Evolutionary conservation across 352 stramenopile genomes (phyloP), one percentile per base, ranked within the genome.

Genomic region (Pythium vanterpoolii): DNA sequence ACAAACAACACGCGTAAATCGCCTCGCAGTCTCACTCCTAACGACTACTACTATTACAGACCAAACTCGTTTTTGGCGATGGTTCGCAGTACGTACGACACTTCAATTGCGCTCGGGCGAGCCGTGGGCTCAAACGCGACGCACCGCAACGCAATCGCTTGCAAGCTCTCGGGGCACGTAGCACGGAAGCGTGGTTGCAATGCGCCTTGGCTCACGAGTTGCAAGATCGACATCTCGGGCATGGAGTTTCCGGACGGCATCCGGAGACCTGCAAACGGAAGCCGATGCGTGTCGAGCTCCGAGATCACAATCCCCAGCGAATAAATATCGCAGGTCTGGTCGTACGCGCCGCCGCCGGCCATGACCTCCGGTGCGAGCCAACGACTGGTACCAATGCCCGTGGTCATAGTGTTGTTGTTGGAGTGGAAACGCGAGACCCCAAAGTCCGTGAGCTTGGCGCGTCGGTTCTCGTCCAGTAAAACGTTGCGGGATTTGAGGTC

Each of bases 171-270:
- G 5, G 56, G 56, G 36, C 56, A 58, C 3, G 38, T 24, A 3
- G 10, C 11, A 4, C 34, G 34, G 38, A 64, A 58, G 18, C 46
- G 21, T 23, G 56, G 56, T 36, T 34, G n/a, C 34, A 45, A 18
- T 5, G 26, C 14, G 5, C 40, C 39, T 16, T 44, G 14, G 19
- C 43, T 36, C 10, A 54, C 45, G 14, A 45, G 30, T 8, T 45
- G 31, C 21, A 64, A 16, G 1, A 64, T 51, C 36, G 33, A 18
- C 9, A 64, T 45, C 11, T 64, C 56, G 13, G 46, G 26, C 36
- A 64, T n/a, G n/a, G n/a, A n/a, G n/a, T n/a, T n/a, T n/a, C n/a
- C n/a, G n/a, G n/a, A n/a, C n/a, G n/a, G n/a, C n/a, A n/a, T n/a
- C n/a, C n/a, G n/a, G n/a, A n/a, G n/a, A n/a, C n/a, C n/a, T n/a